Evolutionary conservation across 495 filamentous ascomycete species (phyloP), one percentile per base, ranked within the genome.

Genomic region (Penicillium diatomitis): DNA sequence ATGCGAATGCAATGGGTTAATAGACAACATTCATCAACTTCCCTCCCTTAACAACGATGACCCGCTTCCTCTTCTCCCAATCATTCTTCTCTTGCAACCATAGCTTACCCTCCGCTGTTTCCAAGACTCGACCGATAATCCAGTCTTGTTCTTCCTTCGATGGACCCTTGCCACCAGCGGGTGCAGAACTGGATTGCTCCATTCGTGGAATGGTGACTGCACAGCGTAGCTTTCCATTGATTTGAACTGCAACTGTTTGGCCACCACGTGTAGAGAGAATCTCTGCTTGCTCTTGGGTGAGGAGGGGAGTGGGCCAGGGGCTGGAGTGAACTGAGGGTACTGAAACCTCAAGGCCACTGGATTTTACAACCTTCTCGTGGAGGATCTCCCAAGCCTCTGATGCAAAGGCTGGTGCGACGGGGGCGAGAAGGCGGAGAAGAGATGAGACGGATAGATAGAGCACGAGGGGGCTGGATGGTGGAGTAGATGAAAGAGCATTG

Each of bases 301-400:
- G 60, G 12, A 69, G 64, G 0, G 68, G 54, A 2, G 55, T 66
- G 3, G 85, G 84, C 66, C 80, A 86, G 20, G 68, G 58, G 2
- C 68, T 60, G 6, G 64, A 53, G 45, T 83, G 80, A 41, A 87
- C 68, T 4, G 62, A 51, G 71, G 11, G 45, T 10, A 52, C 35
- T 41, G 55, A 38, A 28, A 39, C 30, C 28, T 32, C 8, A 34
- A 51, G 30, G 6, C 36, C 36, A 9, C 46, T 28, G 10, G 51
- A 41, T 8, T 67, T 60, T 5, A 59, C 4, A 3, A 59, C 38
- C 10, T 59, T 35, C n/a, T 52, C 48, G 49, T 77, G 64, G 4
- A 90, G 67, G 2, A 77, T 50, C 49, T 80, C 72, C 87, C 88
- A 92, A 55, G 80, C 85, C 59, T 94, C 88, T 38, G 90, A 86